Base-by-base conservation (phyloP, 768 basidiomycete species). In the Podaxis sp. region DNA sequence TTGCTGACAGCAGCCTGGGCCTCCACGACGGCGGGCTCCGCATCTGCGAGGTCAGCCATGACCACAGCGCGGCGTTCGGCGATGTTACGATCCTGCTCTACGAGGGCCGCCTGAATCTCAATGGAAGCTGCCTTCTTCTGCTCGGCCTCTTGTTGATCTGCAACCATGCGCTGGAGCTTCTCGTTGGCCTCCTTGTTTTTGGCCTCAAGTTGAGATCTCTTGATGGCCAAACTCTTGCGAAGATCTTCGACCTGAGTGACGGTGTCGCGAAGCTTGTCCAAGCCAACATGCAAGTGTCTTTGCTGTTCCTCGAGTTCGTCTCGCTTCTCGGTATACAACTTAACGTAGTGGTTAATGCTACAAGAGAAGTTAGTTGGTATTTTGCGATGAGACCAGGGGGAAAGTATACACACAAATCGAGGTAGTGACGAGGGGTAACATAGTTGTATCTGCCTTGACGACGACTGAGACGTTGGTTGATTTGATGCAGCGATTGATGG, bases 241-340 rank as follows among this genome's bases (percentile, higher is more conserved):
- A 99, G 83, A 69, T 98, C 92, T 75, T 98, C 97, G 38, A 99
- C 97, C 72, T 98, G 96, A 0, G 89, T 91, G 64, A 99, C 96
- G 0, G 97, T 99, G 63, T 96, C 93, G 33, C 87, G 89, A 27
- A 98, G 85, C 75, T 99, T 99, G 75, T 98, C 96, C 55, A 99
- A 85, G 61, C 97, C 97, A 64, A 98, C 94, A 68, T 99, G 97
- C 59, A 99, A 83, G 77, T 99, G 97, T 33, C 97, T 90, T 70
- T 98, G 97, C 71, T 99, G 96, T 72, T 99, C 97, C 74, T 98
- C 97, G 17, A 99, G 81, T 70, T 98, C 96, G 66, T 97, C 96
- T 12, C 94, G 90, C 75, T 98, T 99, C 75, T 98, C 96, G 55
- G 88, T 93, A 72, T 94, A 94, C 29, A 99, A 84, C 17, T 90